Base-by-base conservation (phyloP, 495 filamentous ascomycete genomes). In the Daldinia concentrica region DNA sequence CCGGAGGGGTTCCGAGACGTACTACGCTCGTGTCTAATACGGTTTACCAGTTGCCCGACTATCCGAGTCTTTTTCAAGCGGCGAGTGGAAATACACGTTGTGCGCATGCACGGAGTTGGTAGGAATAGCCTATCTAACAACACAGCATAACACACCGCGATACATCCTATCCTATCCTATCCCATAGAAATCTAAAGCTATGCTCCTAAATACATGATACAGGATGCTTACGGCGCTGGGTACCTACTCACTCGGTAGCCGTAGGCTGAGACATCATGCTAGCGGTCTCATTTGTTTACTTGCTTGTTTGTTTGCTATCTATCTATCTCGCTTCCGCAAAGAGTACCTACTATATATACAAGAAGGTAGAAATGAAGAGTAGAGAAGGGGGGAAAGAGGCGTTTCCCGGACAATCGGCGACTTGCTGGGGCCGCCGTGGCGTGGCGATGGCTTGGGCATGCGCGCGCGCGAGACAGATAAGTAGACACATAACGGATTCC, bases 251-350 rank as follows among this genome's bases (percentile, higher is more conserved):
- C 24, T 15, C 24, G 24, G 24, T 4, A 54, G 3, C 50, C 27
- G 12, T 30, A 26, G 48, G 50, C 50, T 54, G 50, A 54, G 50
- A 54, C 50, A 54, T 54, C 50, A 17, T 30, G 50, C 8, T 30
- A 30, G 24, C 3, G 24, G 43, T 24, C 43, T 48, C 17, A 48
- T 12, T 27, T 8, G 3, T 24, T 30, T 30, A 4, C 41, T 22
- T 27, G 9, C 48, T 22, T 24, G 7, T 14, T 51, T 43, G 4
- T 9, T 32, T 32, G 30, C 30, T 32, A 6, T 30, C 34, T 36
- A 12, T 6, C 34, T 5, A 9, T 48, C 19, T 48, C 19, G 43
- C 43, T 24, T 11, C 17, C 43, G 43, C 43, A 3, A 14, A 6
- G 43, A 24, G 43, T 48, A 14, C 34, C 34, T 34, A 34, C n/a